These are phyloP conservation scores for Leccinum pallidistipes DNA, from an alignment of 1,284 basidiomycete species.

Conservation along the genomic window DNA sequence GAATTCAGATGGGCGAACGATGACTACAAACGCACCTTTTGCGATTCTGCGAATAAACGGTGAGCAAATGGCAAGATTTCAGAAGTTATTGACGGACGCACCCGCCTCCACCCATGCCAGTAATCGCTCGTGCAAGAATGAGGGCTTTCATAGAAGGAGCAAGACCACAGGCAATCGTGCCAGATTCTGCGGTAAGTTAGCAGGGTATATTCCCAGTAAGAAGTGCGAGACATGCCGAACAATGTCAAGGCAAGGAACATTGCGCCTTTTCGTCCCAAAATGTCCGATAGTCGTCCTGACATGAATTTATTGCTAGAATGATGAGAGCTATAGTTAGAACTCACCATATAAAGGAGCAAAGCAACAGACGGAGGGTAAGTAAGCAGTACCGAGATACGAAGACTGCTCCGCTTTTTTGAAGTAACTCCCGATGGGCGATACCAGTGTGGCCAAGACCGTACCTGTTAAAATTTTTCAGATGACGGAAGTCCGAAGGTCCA, in stretches of 20 bases:
- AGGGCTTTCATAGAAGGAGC: neutral
- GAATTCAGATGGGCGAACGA: slow-evolving; percentile 11
- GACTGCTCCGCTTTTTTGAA: slow-evolving; percentile 78
- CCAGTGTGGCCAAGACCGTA: slow-evolving; percentile 75
- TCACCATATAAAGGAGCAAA: slow-evolving; percentile 72
- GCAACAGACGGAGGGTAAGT: slow-evolving; percentile 85
- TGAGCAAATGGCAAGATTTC: neutral
- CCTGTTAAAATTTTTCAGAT: slow-evolving; percentile 39
- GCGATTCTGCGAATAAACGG: slow-evolving; percentile 42
- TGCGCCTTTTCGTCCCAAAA: neutral
- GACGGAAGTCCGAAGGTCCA: no score
- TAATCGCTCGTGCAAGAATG: slow-evolving; percentile 70
- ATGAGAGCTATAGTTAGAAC: neutral
- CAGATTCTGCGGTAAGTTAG: neutral
- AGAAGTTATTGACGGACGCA: slow-evolving; percentile 45
- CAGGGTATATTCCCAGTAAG: neutral
- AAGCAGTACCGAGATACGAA: slow-evolving; percentile 86
- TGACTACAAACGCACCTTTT: slow-evolving; percentile 56
- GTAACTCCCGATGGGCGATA: slow-evolving; percentile 77
- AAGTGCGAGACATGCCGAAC: neutral
- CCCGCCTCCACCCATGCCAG: neutral
- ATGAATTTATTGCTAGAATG: neutral
- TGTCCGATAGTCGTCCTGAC: neutral
- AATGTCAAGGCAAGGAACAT: neutral
- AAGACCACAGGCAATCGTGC: neutral